These are phyloP conservation scores for Salicornia ramosissima DNA, from an alignment of 148 eudicot genomes.

Conservation along the genomic window DNA sequence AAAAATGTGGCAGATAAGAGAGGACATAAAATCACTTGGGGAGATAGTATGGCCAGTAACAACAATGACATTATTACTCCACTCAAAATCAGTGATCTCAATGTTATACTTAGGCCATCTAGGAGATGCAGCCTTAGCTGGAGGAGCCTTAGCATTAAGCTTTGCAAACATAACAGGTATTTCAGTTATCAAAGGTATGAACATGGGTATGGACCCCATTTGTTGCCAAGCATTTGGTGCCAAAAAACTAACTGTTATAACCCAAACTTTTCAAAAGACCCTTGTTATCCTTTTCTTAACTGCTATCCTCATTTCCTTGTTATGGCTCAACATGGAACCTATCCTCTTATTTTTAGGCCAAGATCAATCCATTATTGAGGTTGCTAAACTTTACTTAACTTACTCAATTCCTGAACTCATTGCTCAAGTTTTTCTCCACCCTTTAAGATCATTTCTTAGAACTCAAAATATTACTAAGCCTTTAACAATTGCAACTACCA, in stretches of 20 bases:
- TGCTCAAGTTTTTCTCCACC: slow-evolving; percentile 57
- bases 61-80: slow-evolving; percentile 48
- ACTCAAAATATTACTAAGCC: slow-evolving; percentile 64
- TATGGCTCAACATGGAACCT: slow-evolving; percentile 78
- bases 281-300: slow-evolving; percentile 52
- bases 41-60: slow-evolving; percentile 56
- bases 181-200: slow-evolving; percentile 83
- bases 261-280: slow-evolving; percentile 65
- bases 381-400: slow-evolving; percentile 58
- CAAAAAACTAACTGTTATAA: slow-evolving; percentile 45
- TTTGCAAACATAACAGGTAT: slow-evolving; percentile 83
- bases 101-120: slow-evolving; percentile 78
- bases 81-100: slow-evolving; percentile 70
- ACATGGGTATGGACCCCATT: slow-evolving; percentile 91
- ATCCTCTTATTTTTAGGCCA: slow-evolving; percentile 55
- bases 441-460: slow-evolving; percentile 58
- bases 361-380: slow-evolving; percentile 48
- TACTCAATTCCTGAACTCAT: slow-evolving; percentile 68
- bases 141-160: slow-evolving; percentile 78
- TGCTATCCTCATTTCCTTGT: slow-evolving; percentile 44
- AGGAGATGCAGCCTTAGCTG: slow-evolving; percentile 64
- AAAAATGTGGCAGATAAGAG: slow-evolving; percentile 58
- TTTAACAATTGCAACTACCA: slow-evolving; percentile 41
- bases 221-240: slow-evolving; percentile 95
- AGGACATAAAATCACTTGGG: slow-evolving; percentile 52